Evolutionary conservation across 1,284 basidiomycete genomes (phyloP).

Genomic region (Hypsizygus ulmarius): DNA sequence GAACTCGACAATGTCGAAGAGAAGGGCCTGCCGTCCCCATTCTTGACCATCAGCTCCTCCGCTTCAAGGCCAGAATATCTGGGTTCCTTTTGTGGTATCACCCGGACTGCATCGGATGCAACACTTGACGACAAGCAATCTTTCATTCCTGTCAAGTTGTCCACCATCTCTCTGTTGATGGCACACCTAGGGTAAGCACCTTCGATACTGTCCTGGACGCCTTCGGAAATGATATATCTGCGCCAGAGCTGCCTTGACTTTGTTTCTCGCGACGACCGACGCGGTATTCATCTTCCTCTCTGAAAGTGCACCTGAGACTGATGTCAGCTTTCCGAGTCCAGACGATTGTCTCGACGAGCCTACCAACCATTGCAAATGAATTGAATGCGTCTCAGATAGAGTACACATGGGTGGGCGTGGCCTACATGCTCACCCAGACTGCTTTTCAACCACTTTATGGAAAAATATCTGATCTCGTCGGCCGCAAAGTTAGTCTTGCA

Average conservation of each 20-base stretch:
- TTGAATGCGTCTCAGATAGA: constrained; percentile 61
- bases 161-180: constrained; percentile 47
- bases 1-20: constrained; percentile 5
- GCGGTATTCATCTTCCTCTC: constrained; percentile 48
- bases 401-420: constrained; percentile 82
- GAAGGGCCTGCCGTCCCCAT: constrained; percentile 2
- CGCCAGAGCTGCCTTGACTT: constrained; percentile 63
- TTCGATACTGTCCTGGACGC: constrained; percentile 6
- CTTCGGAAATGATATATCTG: constrained; percentile 16
- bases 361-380: constrained; percentile 72
- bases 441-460: constrained; percentile 80
- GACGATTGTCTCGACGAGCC: constrained; percentile 79
- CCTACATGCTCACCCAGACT: constrained; percentile 81
- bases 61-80: constrained; percentile 10
- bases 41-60: constrained; percentile 8
- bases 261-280: constrained; percentile 82
- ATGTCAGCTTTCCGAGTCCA: constrained; percentile 26
- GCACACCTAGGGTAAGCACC: constrained; percentile 53
- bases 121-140: constrained; percentile 22
- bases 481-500: constrained; percentile 55
- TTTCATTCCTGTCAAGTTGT: constrained; percentile 28
- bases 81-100: constrained; percentile 20
- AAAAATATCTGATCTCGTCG: constrained; percentile 71
- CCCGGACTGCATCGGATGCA: constrained; percentile 21
- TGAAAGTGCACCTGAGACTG: constrained; percentile 7